phyloP scores from a whole-genome alignment of 257 asterid genomes.

The Prunella vulgaris region DNA sequence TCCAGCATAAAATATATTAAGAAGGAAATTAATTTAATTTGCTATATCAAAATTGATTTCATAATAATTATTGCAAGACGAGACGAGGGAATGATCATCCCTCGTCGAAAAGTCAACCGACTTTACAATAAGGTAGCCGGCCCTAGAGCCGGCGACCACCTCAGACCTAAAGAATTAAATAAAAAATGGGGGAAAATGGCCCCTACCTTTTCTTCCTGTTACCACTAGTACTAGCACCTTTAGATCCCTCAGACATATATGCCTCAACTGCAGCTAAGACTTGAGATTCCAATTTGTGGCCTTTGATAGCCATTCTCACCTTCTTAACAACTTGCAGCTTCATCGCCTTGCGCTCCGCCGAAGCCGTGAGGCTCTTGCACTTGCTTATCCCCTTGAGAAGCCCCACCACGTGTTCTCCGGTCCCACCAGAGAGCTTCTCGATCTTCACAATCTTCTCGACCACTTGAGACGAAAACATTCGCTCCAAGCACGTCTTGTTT shows the following conservation, averaged over 20 bases:
- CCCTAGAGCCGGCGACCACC: too few relatives aligned
- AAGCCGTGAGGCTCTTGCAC: slow-evolving; percentile 27
- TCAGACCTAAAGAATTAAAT: neutral
- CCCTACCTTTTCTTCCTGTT: slow-evolving; percentile 15
- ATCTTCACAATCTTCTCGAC: slow-evolving; percentile 27
- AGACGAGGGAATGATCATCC: too few relatives aligned
- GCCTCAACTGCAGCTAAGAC: slow-evolving; percentile 27
- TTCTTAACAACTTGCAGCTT: slow-evolving; percentile 30
- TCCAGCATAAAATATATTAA: too few relatives aligned
- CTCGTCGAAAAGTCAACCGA: too few relatives aligned
- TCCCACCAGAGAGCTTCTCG: slow-evolving; percentile 23
- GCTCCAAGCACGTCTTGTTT: slow-evolving; percentile 23
- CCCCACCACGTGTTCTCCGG: slow-evolving; percentile 24
- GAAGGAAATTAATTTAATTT: too few relatives aligned
- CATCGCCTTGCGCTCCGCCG: slow-evolving; percentile 32
- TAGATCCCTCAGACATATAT: slow-evolving; percentile 27
- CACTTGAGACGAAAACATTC: slow-evolving; percentile 18
- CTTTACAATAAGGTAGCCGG: too few relatives aligned
- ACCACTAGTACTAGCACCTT: slow-evolving; percentile 10
- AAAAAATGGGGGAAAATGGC: neutral
- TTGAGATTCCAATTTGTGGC: slow-evolving; percentile 20
- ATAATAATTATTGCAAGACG: too few relatives aligned
- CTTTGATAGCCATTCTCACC: slow-evolving; percentile 24
- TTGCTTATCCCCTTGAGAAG: slow-evolving; percentile 33
- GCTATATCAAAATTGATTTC: neutral